A percentile compares a stretch with the other conserved stretches of the same genome.
Conservation (phyloP, 257 asterid genomes). For the Fraxinus pennsylvanica region DNA sequence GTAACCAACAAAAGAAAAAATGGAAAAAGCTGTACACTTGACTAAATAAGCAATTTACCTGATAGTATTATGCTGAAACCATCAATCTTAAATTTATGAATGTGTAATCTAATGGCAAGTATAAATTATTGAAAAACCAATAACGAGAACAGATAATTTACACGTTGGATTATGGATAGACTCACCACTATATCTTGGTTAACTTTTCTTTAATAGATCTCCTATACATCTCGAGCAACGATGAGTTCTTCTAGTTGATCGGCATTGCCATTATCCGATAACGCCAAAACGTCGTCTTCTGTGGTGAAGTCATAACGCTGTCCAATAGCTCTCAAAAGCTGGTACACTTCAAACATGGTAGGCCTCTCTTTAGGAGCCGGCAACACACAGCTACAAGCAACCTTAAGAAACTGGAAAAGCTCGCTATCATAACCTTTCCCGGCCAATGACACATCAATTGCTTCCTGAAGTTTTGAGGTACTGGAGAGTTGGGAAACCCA, state of each 20-base stretch:
- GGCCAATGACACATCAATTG: slow-evolving; percentile 36
- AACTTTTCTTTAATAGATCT: slow-evolving; percentile 21
- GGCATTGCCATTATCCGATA: slow-evolving; percentile 35
- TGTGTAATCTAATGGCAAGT: background rate
- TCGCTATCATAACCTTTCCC: slow-evolving; percentile 43
- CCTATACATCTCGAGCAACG: slow-evolving; percentile 44
- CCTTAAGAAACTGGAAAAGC: slow-evolving; percentile 50
- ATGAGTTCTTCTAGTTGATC: slow-evolving; percentile 41
- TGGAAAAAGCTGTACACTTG: too few species aligned
- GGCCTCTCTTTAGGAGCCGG: slow-evolving; percentile 52
- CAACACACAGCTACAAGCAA: slow-evolving; percentile 51
- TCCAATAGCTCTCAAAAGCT: slow-evolving; percentile 48
- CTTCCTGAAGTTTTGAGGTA: slow-evolving; percentile 44
- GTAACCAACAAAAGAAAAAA: background rate
- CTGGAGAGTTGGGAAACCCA: slow-evolving; percentile 48
- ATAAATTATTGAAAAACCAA: too few species aligned
- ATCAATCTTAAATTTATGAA: background rate
- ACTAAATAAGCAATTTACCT: background rate
- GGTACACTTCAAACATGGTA: slow-evolving; percentile 55
- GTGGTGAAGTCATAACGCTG: slow-evolving; percentile 41
- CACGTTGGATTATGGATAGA: slow-evolving; percentile 11
- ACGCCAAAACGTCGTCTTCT: slow-evolving; percentile 38
- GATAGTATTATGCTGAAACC: background rate
- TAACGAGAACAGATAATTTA: slow-evolving; percentile 15
- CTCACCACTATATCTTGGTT: slow-evolving; percentile 12